Conservation (phyloP, 345 rosid genomes). For the Carallia pectinifolia region DNA sequence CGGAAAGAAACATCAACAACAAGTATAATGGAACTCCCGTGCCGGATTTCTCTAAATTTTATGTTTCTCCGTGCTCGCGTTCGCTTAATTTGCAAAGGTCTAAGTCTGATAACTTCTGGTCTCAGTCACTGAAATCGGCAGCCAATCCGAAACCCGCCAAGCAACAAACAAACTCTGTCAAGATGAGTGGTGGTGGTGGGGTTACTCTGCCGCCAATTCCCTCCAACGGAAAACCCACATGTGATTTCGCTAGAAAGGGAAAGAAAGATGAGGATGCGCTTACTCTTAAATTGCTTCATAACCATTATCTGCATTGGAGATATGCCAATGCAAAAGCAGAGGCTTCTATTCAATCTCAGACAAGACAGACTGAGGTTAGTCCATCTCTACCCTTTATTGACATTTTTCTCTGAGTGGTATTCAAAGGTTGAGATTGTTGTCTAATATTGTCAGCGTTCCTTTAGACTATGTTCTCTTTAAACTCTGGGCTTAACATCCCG, state of each 20-base stretch:
- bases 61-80: slow-evolving; percentile 35
- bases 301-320: slow-evolving; percentile 81
- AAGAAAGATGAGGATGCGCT: slow-evolving; percentile 64
- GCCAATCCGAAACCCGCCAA: slow-evolving; percentile 23
- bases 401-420: not conserved
- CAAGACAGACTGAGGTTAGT: slow-evolving; percentile 66
- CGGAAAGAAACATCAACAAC: slow-evolving; percentile 35
- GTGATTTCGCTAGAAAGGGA: slow-evolving; percentile 38
- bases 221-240: slow-evolving; percentile 33
- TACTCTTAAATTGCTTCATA: slow-evolving; percentile 62
- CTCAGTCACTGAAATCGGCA: slow-evolving; percentile 18
- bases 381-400: not conserved
- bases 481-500: no score
- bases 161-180: slow-evolving; percentile 17
- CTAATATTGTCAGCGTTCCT: no score
- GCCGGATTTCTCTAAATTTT: slow-evolving; percentile 6
- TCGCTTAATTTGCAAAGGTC: slow-evolving; percentile 36
- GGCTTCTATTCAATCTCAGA: slow-evolving; percentile 50
- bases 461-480: no score
- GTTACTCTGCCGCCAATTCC: slow-evolving; percentile 56
- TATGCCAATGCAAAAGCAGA: slow-evolving; percentile 77
- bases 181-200: slow-evolving; percentile 21
- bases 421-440: not conserved
- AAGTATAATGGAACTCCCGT: slow-evolving; percentile 10
- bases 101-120: slow-evolving; percentile 13